Evolutionary conservation across 768 basidiomycete species (phyloP), one percentile per base, ranked within the genome.

Genomic region (Mycena maculata): DNA sequence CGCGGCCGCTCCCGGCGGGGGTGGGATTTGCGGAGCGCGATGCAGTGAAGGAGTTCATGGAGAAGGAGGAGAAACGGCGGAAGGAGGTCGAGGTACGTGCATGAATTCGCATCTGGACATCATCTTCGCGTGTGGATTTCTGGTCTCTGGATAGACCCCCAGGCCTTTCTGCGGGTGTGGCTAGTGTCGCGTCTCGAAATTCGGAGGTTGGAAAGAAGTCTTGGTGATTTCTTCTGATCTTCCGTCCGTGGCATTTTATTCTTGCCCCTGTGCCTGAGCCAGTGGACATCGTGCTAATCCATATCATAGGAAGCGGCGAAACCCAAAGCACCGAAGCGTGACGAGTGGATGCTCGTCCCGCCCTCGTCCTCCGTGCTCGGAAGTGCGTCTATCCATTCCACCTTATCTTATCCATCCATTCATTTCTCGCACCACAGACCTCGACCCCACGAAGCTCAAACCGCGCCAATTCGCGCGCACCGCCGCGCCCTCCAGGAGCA

Each of bases 341-440:
- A 98, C 22, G 96, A 96, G 77, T 99, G 98, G 98, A 99, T 99
- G 98, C 85, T 99, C 48, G 92, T 92, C 1, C 97, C 97, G 2
- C 97, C 98, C 0, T 88, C 91, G 22, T 87, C 90, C 1, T 90
- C 92, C 2, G 92, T 97, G 15, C 83, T 96, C 6, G 87, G 86
- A 50, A 90, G 95, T 96, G 72, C 68, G 92, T 86, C 20, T 48
- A 38, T 36, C 48, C 30, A 28, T 38, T 13, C 30, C 22, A 50
- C 27, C 20, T 42, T 9, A 42, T 27, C 33, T 13, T n/a, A n/a
- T n/a, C 33, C 33, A 15, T 5, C 20, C 42, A 16, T 12, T 44
- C 20, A 11, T 53, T 28, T 52, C 20, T 20, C 9, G 6, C 49
- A 36, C 47, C 23, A 13, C 58, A 95, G 95, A 87, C 20, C 87